Conservation (phyloP, 192 early-diverging fungal species). For the Podila verticillata region DNA sequence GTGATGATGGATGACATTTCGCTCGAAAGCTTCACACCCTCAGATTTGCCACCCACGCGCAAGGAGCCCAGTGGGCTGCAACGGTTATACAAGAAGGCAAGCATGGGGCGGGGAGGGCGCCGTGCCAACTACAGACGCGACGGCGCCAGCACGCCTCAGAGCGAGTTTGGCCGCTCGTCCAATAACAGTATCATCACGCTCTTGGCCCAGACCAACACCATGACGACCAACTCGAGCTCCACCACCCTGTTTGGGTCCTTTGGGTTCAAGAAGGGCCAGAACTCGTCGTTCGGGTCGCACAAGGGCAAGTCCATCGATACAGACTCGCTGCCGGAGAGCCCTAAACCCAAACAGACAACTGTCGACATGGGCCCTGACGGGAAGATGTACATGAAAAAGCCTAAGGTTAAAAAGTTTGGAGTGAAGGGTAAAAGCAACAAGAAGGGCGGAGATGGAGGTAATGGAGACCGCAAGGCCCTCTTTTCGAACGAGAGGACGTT, state of each 20-base stretch:
- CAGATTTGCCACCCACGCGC: conserved; percentile 1
- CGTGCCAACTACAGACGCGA: neutral
- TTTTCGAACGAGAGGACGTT: conserved; percentile 93
- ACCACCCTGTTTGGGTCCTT: conserved; percentile 33
- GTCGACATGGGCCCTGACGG: conserved; percentile 8
- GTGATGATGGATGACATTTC: conserved; percentile 41
- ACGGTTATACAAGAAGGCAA: conserved; percentile 1
- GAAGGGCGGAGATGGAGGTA: conserved; percentile 15
- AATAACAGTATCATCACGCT: conserved; percentile 31
- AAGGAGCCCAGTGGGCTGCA: neutral
- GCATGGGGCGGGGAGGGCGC: neutral
- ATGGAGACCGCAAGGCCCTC: conserved; percentile 79
- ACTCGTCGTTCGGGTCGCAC: neutral
- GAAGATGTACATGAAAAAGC: conserved; percentile 14
- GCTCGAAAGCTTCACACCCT: conserved; percentile 18
- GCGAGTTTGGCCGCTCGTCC: conserved; percentile 10
- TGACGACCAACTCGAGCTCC: conserved; percentile 17
- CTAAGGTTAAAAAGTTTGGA: conserved; percentile 18
- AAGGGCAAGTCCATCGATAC: neutral
- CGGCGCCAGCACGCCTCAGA: conserved; percentile 4
- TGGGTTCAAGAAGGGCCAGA: conserved; percentile 7
- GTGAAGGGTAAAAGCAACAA: conserved; percentile 5
- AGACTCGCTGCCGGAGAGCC: neutral
- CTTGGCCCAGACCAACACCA: conserved; percentile 17
- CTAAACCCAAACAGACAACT: neutral